Evolutionary conservation across 176 grass and related monocot genomes (phyloP).

Genomic region (Triticum turgidum): DNA sequence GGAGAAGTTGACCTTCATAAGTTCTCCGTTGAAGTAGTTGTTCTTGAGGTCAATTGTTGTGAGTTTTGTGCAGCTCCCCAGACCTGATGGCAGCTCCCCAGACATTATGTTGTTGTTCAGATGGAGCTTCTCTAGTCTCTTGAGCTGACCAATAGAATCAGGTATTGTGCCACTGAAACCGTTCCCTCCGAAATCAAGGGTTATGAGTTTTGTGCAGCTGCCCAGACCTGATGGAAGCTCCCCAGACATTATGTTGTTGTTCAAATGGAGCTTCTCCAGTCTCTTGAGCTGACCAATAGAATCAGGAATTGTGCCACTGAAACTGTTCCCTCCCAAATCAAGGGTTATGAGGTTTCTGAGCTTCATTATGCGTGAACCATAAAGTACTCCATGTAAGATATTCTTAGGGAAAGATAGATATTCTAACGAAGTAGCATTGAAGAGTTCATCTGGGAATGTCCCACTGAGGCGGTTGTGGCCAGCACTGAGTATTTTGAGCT

Average conservation of each 20-base stretch:
- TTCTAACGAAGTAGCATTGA: not conserved
- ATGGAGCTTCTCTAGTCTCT: not conserved
- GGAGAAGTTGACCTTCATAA: conserved; percentile 16
- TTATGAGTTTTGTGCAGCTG: not conserved
- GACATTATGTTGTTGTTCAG: not conserved
- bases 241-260: too few species aligned
- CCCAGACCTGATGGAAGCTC: too few species aligned
- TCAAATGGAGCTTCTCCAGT: too few species aligned
- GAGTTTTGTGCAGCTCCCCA: conserved; percentile 27
- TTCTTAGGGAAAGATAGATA: conserved; percentile 9
- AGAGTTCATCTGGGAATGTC: not conserved
- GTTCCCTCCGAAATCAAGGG: conserved; percentile 9
- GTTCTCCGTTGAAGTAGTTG: conserved; percentile 19
- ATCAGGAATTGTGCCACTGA: not conserved
- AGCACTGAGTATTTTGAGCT: not conserved
- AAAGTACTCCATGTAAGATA: not conserved
- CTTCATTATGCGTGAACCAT: not conserved
- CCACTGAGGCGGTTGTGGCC: not conserved
- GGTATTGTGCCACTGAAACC: not conserved
- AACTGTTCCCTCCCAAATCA: not conserved
- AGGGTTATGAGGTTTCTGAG: not conserved
- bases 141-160: conserved; percentile 10
- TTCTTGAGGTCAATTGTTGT: not conserved
- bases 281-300: too few species aligned
- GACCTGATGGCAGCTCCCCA: conserved; percentile 16